Evolutionary conservation across 495 filamentous ascomycete species (phyloP).

Genomic region (Aspergillus affinis): DNA sequence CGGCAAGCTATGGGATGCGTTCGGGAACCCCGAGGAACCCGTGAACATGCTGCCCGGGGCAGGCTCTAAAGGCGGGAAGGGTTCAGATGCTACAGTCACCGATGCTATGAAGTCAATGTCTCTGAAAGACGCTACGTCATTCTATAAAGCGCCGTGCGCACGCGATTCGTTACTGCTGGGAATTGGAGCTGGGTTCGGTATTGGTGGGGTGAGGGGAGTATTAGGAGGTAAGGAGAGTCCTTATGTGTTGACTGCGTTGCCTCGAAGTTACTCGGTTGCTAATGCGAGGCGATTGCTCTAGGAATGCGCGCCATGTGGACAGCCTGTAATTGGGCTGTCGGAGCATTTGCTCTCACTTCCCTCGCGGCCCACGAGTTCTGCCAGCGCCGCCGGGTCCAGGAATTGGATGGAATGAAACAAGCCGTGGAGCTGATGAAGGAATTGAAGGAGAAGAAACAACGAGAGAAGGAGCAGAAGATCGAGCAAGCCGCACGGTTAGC

Average conservation of each 20-base stretch:
- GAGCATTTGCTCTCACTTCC: constrained; percentile 63
- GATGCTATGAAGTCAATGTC: constrained; percentile 68
- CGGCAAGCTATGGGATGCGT: constrained; percentile 53
- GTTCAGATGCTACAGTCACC: constrained; percentile 46
- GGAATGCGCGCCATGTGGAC: constrained; percentile 46
- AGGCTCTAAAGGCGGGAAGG: constrained; percentile 40
- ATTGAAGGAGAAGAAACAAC: constrained; percentile 65
- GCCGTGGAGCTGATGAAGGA: constrained; percentile 77
- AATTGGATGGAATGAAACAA: constrained; percentile 75
- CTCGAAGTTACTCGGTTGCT: constrained; percentile 8
- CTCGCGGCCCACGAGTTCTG: constrained; percentile 78
- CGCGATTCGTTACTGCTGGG: constrained; percentile 79
- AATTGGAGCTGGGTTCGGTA: constrained; percentile 71
- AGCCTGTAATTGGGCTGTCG: constrained; percentile 82
- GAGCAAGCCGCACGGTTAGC: constrained; percentile 43
- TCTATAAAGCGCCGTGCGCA: constrained; percentile 81
- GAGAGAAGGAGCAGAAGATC: constrained; percentile 59
- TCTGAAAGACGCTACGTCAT: constrained; percentile 64
- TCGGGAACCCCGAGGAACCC: constrained; percentile 48
- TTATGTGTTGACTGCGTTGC: neutral
- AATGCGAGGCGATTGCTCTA: constrained; percentile 20
- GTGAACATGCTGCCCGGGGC: constrained; percentile 47
- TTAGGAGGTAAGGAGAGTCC: constrained; percentile 61
- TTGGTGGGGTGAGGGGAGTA: constrained; percentile 70
- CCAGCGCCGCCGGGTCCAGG: constrained; percentile 64